Evolutionary conservation across 2,329 filamentous ascomycete species (phyloP).

Genomic region (Alternaria triticina): DNA sequence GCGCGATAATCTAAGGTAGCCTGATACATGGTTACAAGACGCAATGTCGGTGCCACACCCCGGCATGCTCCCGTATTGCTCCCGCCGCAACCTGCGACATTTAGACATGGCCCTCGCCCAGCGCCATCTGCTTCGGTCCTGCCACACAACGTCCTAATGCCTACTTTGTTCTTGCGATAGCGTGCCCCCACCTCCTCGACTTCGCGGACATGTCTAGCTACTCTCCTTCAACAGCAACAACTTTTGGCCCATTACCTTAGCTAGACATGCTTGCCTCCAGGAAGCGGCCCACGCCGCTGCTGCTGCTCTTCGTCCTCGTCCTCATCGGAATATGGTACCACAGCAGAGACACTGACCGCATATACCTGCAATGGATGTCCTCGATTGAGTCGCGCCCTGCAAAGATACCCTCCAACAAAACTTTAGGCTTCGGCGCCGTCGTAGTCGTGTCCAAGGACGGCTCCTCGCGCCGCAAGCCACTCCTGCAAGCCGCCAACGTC

Average conservation of each 20-base stretch:
- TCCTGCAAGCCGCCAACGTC: constrained; percentile 51
- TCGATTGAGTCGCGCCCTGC: constrained; percentile 31
- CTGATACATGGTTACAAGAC: constrained; percentile 31
- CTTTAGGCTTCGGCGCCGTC: constrained; percentile 51
- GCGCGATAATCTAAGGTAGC: constrained; percentile 21
- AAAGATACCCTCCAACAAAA: constrained; percentile 43
- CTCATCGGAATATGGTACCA: constrained; percentile 39
- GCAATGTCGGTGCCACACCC: constrained; percentile 20
- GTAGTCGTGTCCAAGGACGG: constrained; percentile 50
- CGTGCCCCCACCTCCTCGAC: background rate
- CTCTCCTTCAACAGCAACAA: constrained; percentile 18
- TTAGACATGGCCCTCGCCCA: constrained; percentile 21
- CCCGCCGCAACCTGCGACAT: constrained; percentile 21
- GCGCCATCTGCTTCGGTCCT: constrained; percentile 11
- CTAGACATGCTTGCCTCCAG: constrained; percentile 41
- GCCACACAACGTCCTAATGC: constrained; percentile 8
- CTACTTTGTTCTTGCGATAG: background rate
- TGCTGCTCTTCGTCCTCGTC: constrained; percentile 33
- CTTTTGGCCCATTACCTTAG: constrained; percentile 14
- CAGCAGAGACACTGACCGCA: constrained; percentile 31
- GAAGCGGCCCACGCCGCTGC: constrained; percentile 40
- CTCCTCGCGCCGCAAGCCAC: constrained; percentile 48
- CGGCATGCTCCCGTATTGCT: constrained; percentile 10
- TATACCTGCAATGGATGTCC: constrained; percentile 38
- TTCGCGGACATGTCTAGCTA: constrained; percentile 29